These are phyloP conservation scores for Emericellopsis atlantica DNA, from an alignment of 2,329 filamentous ascomycete species.

Conservation along the genomic window DNA sequence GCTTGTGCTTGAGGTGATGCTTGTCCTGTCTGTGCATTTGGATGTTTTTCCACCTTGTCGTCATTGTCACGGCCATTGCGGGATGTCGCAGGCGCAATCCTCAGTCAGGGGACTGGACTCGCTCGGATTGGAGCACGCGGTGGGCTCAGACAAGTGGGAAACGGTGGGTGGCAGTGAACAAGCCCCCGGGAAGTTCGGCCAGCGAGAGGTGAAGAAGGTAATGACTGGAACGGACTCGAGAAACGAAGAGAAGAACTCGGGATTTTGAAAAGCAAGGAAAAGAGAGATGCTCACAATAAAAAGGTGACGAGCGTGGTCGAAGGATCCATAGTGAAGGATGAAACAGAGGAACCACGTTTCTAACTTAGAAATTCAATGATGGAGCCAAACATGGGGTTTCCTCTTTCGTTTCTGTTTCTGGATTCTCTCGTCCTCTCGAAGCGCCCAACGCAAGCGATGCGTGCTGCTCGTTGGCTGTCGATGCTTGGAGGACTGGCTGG, in stretches of 20 bases:
- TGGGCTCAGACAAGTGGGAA: background rate
- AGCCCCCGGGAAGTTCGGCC: background rate
- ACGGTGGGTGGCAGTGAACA: background rate
- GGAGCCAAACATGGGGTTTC: too few species aligned
- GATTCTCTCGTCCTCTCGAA: too few species aligned
- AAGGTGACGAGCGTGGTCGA: slow-evolving; percentile 57
- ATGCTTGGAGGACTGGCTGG: too few species aligned
- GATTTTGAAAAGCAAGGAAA: slow-evolving; percentile 10
- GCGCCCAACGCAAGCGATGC: too few species aligned
- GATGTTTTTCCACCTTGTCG: background rate
- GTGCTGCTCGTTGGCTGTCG: too few species aligned
- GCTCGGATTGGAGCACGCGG: slow-evolving; percentile 4
- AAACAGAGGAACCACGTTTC: background rate
- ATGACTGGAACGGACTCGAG: too few species aligned
- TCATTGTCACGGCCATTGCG: background rate
- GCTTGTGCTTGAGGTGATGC: background rate
- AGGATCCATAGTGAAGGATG: slow-evolving; percentile 34
- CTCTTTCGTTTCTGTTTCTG: too few species aligned
- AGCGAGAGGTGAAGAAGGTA: slow-evolving; percentile 1
- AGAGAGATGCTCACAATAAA: slow-evolving; percentile 43
- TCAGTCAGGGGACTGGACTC: background rate
- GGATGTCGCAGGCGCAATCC: background rate
- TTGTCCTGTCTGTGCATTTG: background rate
- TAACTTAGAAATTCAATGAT: background rate
- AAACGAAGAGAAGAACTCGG: slow-evolving; percentile 9